Base-by-base conservation (phyloP, 2,329 filamentous ascomycete genomes). In the Zopfia rhizophila region DNA sequence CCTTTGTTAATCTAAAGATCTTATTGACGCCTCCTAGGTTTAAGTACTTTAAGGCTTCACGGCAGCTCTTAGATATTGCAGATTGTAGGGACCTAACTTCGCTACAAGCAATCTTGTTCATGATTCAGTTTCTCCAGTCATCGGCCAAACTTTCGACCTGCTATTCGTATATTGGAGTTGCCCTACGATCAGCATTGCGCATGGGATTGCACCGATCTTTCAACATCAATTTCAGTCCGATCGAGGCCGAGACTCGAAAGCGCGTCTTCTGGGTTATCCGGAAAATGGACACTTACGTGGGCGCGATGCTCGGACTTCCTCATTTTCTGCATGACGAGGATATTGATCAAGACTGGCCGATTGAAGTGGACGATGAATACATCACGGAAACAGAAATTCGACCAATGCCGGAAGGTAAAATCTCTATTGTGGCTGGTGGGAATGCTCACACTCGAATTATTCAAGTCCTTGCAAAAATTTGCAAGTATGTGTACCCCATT, bases 401-500 rank as follows among this genome's bases (percentile, higher is more conserved):
- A 38, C 75, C 81, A 2, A 82, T 83, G 75, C 83, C 83, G 3
- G 66, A 78, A 21, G 79, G 80, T 29, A 70, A 72, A 16, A 78
- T 82, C 2, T 79, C 83, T 3, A 58, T 85, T n/a, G 80, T 85
- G 72, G 76, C 78, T 17, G 84, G 81, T 12, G 79, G 80, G 51
- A 86, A 86, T 61, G 81, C 82, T 2, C 83, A 87, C 52, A 83
- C 81, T 3, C 75, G 75, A 31, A 73, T 87, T 16, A 77, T 83
- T 4, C 73, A 76, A 27, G 79, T 86, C 25, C 70, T 86, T 21
- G 72, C 79, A 40, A 86, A 86, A 64, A 83, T 86, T 32, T 82
- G 85, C 38, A 81, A 79, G 58, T 82, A 83, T 41, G 81, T 87
- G 8, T 87, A 87, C 58, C 84, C 84, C 0, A 80, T 85, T 49